Base-by-base conservation (phyloP, 2,329 filamentous ascomycete genomes). In the Colletotrichum karsti region DNA sequence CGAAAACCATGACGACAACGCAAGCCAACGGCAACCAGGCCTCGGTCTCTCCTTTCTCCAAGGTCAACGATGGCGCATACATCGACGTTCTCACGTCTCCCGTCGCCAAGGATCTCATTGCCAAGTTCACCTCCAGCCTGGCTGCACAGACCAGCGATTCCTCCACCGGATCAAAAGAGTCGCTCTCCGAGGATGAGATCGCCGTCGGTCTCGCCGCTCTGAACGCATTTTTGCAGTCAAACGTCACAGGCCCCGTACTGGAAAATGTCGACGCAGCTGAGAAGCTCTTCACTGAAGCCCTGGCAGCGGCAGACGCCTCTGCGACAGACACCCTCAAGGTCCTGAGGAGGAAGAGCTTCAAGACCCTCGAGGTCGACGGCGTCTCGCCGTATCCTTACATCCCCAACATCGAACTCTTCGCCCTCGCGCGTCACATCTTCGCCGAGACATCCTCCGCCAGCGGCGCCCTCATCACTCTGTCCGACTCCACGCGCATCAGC, bases 231-330 rank as follows among this genome's bases (percentile, higher is more conserved):
- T 80, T 97, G 15, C 95, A 98, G 77, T 90, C 90, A 1, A 97
- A 94, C 76, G 92, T 97, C 60, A 97, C 95, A 4, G 95, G 95
- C 0, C 95, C 95, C 1, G 91, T 94, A 0, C 82, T 97, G n/a
- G 81, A 84, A 6, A 58, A 64, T 4, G 67, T 72, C 0, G 50
- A 24, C 5, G 58, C 58, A 50, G 62, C 85, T n/a, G 77, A 81
- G 33, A 67, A 70, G 2, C 72, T 79, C 4, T 81, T 87, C 60
- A 73, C 81, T n/a, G 79, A 81, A 28, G 76, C 85, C 4, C 50
- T 42, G 4, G 20, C 18, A 15, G 20, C 62, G 6, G 28, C 37
- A 24, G n/a, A 37, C 5, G 0, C 26, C 4, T 30, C 15, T 10
- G 26, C 22, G 5, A 28, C 58, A 15, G 60, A 68, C 20, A 48